Evolutionary conservation across 352 stramenopile species (phyloP).

Genomic region (Globisporangium heterothallicum): DNA sequence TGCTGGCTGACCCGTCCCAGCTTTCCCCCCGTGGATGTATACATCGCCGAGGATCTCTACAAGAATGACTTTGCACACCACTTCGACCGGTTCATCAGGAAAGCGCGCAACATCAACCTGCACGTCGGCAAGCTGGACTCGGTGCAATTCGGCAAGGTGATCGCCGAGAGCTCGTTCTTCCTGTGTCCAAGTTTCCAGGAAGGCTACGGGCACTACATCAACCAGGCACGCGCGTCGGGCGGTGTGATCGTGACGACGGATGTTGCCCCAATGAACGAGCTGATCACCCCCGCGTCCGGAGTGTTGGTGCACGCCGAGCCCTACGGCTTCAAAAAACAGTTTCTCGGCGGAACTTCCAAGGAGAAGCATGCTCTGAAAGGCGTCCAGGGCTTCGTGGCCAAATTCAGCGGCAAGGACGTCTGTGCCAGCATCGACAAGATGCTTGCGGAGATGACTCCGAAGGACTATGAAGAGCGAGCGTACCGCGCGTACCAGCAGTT

Average conservation of each 20-base stretch:
- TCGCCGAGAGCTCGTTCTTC: slow-evolving; percentile 35
- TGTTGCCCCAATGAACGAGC: slow-evolving; percentile 51
- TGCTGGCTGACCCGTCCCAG: slow-evolving; percentile 31
- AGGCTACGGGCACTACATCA: slow-evolving; percentile 64
- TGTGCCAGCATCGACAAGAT: slow-evolving; percentile 36
- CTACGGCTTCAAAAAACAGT: slow-evolving; percentile 18
- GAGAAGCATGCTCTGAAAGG: slow-evolving; percentile 22
- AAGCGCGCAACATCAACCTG: slow-evolving; percentile 25
- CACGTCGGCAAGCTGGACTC: slow-evolving; percentile 29
- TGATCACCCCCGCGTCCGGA: slow-evolving; percentile 37
- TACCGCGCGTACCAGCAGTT: slow-evolving; percentile 45
- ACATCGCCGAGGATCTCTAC: slow-evolving; percentile 31
- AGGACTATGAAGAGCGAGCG: slow-evolving; percentile 27
- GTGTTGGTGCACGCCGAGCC: slow-evolving; percentile 26
- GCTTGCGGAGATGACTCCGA: slow-evolving; percentile 21
- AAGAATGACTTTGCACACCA: slow-evolving; percentile 19
- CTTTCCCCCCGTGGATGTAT: slow-evolving; percentile 28
- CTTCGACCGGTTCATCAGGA: slow-evolving; percentile 20
- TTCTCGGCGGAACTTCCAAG: slow-evolving; percentile 29
- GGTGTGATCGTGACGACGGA: slow-evolving; percentile 50
- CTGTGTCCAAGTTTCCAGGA: slow-evolving; percentile 49
- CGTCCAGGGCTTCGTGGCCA: slow-evolving; percentile 37
- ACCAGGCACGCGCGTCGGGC: slow-evolving; percentile 43
- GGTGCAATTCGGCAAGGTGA: slow-evolving; percentile 29
- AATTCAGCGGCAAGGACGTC: slow-evolving; percentile 29